These are phyloP conservation scores for Nicotiana obtusifolia DNA, from an alignment of 257 asterid species.

Conservation along the genomic window DNA sequence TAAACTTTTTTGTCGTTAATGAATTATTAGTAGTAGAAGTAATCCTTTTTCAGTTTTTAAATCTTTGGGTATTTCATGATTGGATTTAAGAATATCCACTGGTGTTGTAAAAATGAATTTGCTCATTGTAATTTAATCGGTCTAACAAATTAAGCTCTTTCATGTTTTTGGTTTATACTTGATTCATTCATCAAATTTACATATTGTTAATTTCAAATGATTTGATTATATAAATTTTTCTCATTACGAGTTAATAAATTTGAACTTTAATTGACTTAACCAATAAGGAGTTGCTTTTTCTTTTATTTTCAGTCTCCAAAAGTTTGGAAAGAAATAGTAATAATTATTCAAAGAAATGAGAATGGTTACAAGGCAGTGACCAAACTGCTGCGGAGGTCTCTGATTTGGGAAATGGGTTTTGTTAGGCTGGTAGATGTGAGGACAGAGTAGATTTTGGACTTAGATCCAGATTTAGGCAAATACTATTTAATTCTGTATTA, in stretches of 20 bases:
- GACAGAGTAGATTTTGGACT: not conserved
- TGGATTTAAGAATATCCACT: not conserved
- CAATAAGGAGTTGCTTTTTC: not conserved
- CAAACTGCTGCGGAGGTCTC: not conserved
- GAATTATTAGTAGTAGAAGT: not conserved
- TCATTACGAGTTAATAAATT: not conserved
- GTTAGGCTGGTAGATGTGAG: not conserved
- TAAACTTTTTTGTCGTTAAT: not conserved
- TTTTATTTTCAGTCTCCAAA: not conserved
- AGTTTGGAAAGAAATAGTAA: not conserved
- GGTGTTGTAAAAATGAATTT: not conserved
- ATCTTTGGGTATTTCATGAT: not conserved
- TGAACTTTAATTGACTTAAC: not conserved
- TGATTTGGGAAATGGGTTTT: not conserved
- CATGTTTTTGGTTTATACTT: not conserved
- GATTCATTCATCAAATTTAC: not conserved
- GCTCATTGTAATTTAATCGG: not conserved
- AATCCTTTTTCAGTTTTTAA: not conserved
- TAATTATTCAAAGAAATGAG: not conserved
- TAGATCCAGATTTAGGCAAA: not conserved
- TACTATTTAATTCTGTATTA: not conserved
- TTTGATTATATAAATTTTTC: not conserved
- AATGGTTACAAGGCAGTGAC: too few relatives aligned
- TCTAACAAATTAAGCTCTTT: not conserved
- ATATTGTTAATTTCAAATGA: not conserved